Base-by-base conservation (phyloP, 805 yeast species). In the Lipomyces starkeyi region DNA sequence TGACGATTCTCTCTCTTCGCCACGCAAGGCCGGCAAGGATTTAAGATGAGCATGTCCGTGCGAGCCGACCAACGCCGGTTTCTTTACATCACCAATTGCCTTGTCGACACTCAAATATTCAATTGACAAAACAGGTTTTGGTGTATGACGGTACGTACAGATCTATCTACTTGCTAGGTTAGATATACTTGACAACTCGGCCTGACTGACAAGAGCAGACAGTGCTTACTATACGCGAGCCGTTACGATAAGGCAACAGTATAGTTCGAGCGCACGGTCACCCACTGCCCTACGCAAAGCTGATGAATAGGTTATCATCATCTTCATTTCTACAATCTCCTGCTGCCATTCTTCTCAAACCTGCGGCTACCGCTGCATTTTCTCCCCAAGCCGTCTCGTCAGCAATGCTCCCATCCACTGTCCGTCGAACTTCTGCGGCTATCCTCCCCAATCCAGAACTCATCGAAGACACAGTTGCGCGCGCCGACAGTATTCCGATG, bases 371-470 rank as follows among this genome's bases (percentile, higher is more conserved):
- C 6, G n/a, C 59, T 32, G 59, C 59, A 37, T 57, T 57, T 40
- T 61, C 64, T 7, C n/a, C 65, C 34, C 56, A 17, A 25, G 49
- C 22, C 49, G 29, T 63, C 27, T 52, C 43, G 17, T 13, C 63
- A 35, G 63, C 63, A 61, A 59, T 65, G 3, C 61, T 66, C 6
- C 65, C 69, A 5, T 43, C 65, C 9, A 27, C 65, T 13, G 64
- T 65, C n/a, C 64, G 71, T 43, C 55, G 68, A 7, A 56, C 62
- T 5, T 68, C 71, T 14, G 61, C 66, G 11, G 71, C 68, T 5
- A 57, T 59, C 22, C 68, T 65, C 58, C 71, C 71, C n/a, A 64
- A 62, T 14, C 62, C 59, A 35, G 67, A 67, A 32, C 64, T 67
- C 17, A n/a, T 67, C 43, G 59, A 47, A 35, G 22, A 13, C n/a